Percentiles rank a stretch among this genome's conserved stretches.
Evolutionary conservation across 2,329 filamentous ascomycete genomes (phyloP).

Genomic region (Nemania serpens): DNA sequence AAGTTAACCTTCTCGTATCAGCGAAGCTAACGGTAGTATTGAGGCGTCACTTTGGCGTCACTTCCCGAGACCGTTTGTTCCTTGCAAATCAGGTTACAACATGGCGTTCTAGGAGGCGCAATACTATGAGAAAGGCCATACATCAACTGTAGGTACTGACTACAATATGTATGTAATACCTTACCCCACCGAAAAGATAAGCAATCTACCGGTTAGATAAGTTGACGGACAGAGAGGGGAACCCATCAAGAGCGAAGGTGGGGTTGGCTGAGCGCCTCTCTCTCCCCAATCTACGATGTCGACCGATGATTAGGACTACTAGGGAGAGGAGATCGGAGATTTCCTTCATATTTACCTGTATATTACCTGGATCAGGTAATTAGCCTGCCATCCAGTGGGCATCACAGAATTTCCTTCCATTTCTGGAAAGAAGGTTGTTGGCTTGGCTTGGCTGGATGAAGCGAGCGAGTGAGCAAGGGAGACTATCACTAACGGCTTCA

Average conservation of each 20-base stretch:
- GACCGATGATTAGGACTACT: not conserved
- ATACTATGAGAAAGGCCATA: not conserved
- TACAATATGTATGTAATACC: constrained; percentile 13
- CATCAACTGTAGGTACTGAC: constrained; percentile 4
- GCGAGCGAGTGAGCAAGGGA: not conserved
- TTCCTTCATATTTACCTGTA: not conserved
- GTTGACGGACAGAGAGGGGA: constrained; percentile 9
- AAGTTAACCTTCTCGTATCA: no score
- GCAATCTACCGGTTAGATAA: not conserved
- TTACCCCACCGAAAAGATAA: constrained; percentile 28
- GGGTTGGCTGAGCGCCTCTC: constrained; percentile 16
- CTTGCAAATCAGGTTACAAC: not conserved
- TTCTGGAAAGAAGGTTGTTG: not conserved
- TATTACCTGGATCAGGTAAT: not conserved
- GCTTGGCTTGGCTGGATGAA: not conserved
- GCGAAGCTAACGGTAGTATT: not conserved
- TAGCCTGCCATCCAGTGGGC: not conserved
- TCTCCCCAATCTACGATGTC: not conserved
- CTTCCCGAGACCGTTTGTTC: not conserved
- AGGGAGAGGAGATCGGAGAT: constrained; percentile 4
- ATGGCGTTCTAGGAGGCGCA: not conserved
- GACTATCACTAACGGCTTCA: not conserved
- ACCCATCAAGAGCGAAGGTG: constrained; percentile 9
- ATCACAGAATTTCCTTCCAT: not conserved
- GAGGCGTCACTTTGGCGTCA: not conserved